A percentile compares a stretch with the other conserved stretches of the same genome.
Conservation (phyloP, 2,329 filamentous ascomycete species). For the Hymenoscyphus salicellus region DNA sequence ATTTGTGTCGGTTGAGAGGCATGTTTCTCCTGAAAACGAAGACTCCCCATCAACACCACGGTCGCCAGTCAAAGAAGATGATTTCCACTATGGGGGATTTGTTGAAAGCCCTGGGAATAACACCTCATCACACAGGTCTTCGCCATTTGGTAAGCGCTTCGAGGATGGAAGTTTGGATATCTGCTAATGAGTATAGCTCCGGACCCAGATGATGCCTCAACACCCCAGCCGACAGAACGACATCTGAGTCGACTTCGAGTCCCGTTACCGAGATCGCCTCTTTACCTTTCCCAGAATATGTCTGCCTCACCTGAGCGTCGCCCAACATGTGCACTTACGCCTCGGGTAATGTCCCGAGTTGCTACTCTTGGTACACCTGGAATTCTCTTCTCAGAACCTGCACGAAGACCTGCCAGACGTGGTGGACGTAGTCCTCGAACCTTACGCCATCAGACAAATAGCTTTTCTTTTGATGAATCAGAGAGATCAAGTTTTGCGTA, state of each 20-base stretch:
- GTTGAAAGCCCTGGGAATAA: slow-evolving; percentile 23
- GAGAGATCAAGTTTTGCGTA: slow-evolving; percentile 34
- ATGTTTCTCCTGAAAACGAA: slow-evolving; percentile 10
- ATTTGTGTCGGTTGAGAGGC: neutral
- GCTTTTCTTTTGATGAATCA: slow-evolving; percentile 37
- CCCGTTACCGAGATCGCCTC: slow-evolving; percentile 34
- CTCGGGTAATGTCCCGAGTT: slow-evolving; percentile 27
- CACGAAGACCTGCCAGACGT: slow-evolving; percentile 25
- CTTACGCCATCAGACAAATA: slow-evolving; percentile 38
- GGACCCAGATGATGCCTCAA: slow-evolving; percentile 32
- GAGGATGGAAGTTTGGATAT: neutral
- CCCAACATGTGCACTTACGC: slow-evolving; percentile 26
- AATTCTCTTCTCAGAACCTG: slow-evolving; percentile 34
- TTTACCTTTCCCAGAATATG: slow-evolving; percentile 34
- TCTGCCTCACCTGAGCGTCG: slow-evolving; percentile 34
- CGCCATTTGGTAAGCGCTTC: slow-evolving; percentile 22
- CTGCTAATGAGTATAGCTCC: slow-evolving; percentile 4
- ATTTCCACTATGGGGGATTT: slow-evolving; percentile 33
- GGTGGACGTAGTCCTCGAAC: slow-evolving; percentile 17
- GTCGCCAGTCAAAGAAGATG: slow-evolving; percentile 27
- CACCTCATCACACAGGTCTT: slow-evolving; percentile 15
- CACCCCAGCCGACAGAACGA: slow-evolving; percentile 24
- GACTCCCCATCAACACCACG: neutral
- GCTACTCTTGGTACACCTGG: slow-evolving; percentile 30
- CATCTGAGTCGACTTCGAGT: slow-evolving; percentile 14